These are phyloP conservation scores for Oxalis stricta DNA, from an alignment of 441 rosid genomes.

Conservation along the genomic window DNA sequence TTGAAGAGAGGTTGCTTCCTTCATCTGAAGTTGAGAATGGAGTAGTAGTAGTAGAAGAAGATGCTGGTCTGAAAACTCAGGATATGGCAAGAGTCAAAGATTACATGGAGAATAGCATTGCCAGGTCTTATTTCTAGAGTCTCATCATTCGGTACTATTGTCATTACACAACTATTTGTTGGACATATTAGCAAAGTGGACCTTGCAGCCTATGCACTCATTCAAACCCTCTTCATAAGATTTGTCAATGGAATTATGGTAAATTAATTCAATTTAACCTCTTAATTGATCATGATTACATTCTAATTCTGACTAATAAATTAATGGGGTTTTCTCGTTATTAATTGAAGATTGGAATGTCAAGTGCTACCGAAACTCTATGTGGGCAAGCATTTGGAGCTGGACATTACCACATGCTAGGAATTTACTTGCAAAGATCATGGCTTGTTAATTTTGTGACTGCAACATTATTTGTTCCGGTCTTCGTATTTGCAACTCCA, in stretches of 20 bases:
- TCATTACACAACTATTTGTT: slow-evolving; percentile 28
- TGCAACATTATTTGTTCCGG: slow-evolving; percentile 28
- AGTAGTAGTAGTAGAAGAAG: too few species aligned
- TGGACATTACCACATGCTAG: slow-evolving; percentile 38
- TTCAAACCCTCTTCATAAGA: slow-evolving; percentile 20
- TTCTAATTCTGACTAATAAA: too few species aligned
- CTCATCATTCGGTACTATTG: slow-evolving; percentile 17
- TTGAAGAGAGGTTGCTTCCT: slow-evolving; percentile 19
- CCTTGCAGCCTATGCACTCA: slow-evolving; percentile 34
- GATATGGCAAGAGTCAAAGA: slow-evolving; percentile 23
- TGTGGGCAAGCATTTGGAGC: slow-evolving; percentile 68
- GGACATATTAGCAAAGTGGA: slow-evolving; percentile 24
- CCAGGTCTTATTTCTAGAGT: slow-evolving; percentile 24
- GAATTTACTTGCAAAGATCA: slow-evolving; percentile 40
- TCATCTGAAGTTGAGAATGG: neutral
- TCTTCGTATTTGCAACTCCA: slow-evolving; percentile 19
- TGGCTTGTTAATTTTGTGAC: slow-evolving; percentile 21
- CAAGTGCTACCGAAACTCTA: slow-evolving; percentile 55
- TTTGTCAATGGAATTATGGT: slow-evolving; percentile 34
- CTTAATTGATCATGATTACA: neutral
- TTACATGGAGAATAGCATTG: slow-evolving; percentile 26
- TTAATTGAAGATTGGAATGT: slow-evolving; percentile 33
- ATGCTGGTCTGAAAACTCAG: slow-evolving; percentile 7
- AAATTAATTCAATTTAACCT: neutral
- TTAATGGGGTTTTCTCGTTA: neutral